A percentile compares a stretch with the other conserved stretches of the same genome.
Conservation (phyloP, 2,329 filamentous ascomycete genomes). For the Grosmannia clavigera region DNA sequence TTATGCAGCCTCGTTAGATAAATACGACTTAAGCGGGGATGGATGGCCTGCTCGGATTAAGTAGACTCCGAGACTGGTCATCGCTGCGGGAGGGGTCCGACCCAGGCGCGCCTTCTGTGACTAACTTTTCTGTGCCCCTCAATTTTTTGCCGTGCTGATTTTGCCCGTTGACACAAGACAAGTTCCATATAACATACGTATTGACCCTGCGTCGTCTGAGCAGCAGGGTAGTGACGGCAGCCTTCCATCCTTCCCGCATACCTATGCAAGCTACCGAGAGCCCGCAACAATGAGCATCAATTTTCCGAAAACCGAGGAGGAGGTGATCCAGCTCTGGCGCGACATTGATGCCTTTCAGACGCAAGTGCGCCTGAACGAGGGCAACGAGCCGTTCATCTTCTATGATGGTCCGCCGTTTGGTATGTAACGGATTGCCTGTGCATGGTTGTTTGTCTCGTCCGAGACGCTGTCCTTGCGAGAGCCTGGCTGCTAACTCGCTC, state of each 20-base stretch:
- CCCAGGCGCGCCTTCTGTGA: background rate
- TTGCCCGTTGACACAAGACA: background rate
- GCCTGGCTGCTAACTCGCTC: background rate
- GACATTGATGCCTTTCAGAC: conserved; percentile 82
- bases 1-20: too few relatives aligned
- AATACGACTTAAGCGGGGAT: background rate
- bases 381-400: conserved; percentile 79
- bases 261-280: background rate
- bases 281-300: conserved; percentile 56
- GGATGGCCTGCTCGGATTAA: background rate
- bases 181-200: background rate
- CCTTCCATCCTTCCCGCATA: background rate
- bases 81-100: background rate
- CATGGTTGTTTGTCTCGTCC: background rate
- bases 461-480: background rate
- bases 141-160: conserved; percentile 4
- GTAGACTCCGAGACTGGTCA: background rate
- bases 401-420: conserved; percentile 80
- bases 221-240: background rate
- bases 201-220: background rate
- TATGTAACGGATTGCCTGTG: conserved; percentile 2
- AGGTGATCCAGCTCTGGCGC: conserved; percentile 72
- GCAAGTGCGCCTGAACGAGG: conserved; percentile 65
- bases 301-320: conserved; percentile 86
- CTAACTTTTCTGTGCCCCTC: conserved; percentile 1